Percentiles rank a stretch among this genome's conserved stretches.
Conservation (phyloP, 2,329 filamentous ascomycete species). For the Diaporthe sp. region DNA sequence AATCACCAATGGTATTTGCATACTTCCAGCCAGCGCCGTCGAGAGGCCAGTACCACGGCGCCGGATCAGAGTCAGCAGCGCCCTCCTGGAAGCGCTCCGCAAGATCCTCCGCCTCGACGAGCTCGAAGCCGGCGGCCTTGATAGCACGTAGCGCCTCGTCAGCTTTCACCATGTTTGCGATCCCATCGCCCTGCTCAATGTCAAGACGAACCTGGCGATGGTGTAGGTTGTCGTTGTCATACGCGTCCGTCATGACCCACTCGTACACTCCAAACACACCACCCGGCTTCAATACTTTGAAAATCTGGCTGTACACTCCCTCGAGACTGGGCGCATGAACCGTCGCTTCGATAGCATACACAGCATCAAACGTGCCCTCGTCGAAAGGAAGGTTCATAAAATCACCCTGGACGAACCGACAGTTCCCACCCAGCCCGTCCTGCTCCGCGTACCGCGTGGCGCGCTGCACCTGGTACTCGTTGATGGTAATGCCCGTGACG, state of each 20-base stretch:
- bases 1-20: slow-evolving; percentile 35
- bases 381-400: slow-evolving; percentile 86
- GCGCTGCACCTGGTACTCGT: slow-evolving; percentile 84
- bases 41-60: slow-evolving; percentile 74
- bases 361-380: slow-evolving; percentile 79
- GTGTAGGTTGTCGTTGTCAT: slow-evolving; percentile 75
- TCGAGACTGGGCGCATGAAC: slow-evolving; percentile 80
- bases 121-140: slow-evolving; percentile 76
- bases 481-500: slow-evolving; percentile 82
- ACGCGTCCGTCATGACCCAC: slow-evolving; percentile 83
- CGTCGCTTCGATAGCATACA: slow-evolving; percentile 84
- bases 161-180: slow-evolving; percentile 82
- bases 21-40: slow-evolving; percentile 38
- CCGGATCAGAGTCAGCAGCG: slow-evolving; percentile 56
- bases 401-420: slow-evolving; percentile 79
- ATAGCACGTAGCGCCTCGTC: slow-evolving; percentile 75
- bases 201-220: slow-evolving; percentile 79
- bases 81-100: slow-evolving; percentile 64
- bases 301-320: slow-evolving; percentile 80
- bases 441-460: slow-evolving; percentile 75
- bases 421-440: slow-evolving; percentile 74
- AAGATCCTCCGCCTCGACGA: slow-evolving; percentile 77
- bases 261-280: slow-evolving; percentile 84
- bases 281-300: slow-evolving; percentile 80
- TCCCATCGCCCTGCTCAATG: slow-evolving; percentile 82